A percentile compares a stretch with the other conserved stretches of the same genome.
phyloP scores from a whole-genome alignment of 805 yeast genomes.

The Spathaspora arborariae region DNA sequence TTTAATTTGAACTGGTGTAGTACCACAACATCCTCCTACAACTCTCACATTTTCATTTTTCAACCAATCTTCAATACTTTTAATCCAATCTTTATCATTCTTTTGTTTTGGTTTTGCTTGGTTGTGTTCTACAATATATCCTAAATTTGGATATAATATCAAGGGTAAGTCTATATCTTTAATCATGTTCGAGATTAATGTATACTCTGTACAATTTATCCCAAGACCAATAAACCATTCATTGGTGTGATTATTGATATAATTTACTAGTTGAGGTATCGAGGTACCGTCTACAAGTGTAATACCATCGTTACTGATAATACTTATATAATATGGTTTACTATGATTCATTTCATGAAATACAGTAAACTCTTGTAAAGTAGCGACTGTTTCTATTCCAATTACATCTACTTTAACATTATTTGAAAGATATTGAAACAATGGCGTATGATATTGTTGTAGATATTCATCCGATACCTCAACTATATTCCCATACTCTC shows the following conservation, averaged over 20 bases:
- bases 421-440: slow-evolving; percentile 33
- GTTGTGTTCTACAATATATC: slow-evolving; percentile 56
- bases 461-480: slow-evolving; percentile 37
- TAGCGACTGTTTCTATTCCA: slow-evolving; percentile 74
- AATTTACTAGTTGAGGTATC: slow-evolving; percentile 16
- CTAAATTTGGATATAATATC: slow-evolving; percentile 72
- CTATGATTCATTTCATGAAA: slow-evolving; percentile 20
- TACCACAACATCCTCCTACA: slow-evolving; percentile 77
- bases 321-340: slow-evolving; percentile 46
- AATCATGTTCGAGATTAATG: slow-evolving; percentile 39
- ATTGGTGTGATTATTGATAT: slow-evolving; percentile 8
- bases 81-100: slow-evolving; percentile 29
- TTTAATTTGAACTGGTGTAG: slow-evolving; percentile 41
- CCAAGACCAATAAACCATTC: slow-evolving; percentile 50
- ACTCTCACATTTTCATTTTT: slow-evolving; percentile 36
- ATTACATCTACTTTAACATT: slow-evolving; percentile 49
- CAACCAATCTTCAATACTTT: slow-evolving; percentile 38
- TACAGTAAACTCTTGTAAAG: slow-evolving; percentile 50
- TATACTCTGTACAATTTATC: slow-evolving; percentile 61
- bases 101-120: slow-evolving; percentile 23
- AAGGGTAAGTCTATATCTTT: slow-evolving; percentile 32
- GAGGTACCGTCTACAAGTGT: slow-evolving; percentile 31
- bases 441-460: slow-evolving; percentile 46
- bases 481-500: slow-evolving; percentile 69
- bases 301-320: slow-evolving; percentile 21